A percentile compares a stretch with the other conserved stretches of the same genome.
These are phyloP conservation scores for Melanomma pulvis-pyrius DNA, from an alignment of 495 filamentous ascomycete species.

Conservation along the genomic window DNA sequence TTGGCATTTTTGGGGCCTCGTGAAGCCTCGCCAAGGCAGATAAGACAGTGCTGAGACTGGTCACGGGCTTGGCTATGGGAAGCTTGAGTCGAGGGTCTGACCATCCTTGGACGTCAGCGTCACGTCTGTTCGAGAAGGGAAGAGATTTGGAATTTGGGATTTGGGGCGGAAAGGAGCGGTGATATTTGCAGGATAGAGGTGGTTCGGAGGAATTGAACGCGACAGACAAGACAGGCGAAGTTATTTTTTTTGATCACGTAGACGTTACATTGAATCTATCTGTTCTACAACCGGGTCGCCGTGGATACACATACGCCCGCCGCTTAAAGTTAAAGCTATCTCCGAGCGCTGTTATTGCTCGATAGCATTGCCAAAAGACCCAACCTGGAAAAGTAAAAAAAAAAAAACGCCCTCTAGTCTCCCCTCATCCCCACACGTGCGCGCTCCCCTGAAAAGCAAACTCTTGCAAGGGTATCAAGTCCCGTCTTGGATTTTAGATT, in stretches of 20 bases:
- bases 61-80: background rate
- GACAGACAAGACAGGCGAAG: background rate
- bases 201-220: background rate
- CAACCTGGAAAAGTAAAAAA: background rate
- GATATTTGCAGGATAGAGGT: background rate
- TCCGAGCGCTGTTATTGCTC: background rate
- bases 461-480: constrained; percentile 28
- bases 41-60: constrained; percentile 7
- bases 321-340: background rate
- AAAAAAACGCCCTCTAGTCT: constrained; percentile 2
- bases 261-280: constrained; percentile 21
- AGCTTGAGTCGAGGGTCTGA: constrained; percentile 6
- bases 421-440: constrained; percentile 7
- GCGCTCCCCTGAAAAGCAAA: background rate
- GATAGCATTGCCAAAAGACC: constrained; percentile 2
- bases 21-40: background rate
- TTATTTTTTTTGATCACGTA: constrained; percentile 24
- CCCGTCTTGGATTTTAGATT: background rate
- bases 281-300: constrained; percentile 10
- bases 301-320: background rate
- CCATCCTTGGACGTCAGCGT: background rate
- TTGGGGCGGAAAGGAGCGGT: background rate
- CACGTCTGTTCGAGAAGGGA: background rate
- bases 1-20: background rate
- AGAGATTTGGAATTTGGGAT: background rate